Percentiles rank a stretch among this genome's conserved stretches.
phyloP scores from a whole-genome alignment of 257 asterid species.

The Anisodus acutangulus region DNA sequence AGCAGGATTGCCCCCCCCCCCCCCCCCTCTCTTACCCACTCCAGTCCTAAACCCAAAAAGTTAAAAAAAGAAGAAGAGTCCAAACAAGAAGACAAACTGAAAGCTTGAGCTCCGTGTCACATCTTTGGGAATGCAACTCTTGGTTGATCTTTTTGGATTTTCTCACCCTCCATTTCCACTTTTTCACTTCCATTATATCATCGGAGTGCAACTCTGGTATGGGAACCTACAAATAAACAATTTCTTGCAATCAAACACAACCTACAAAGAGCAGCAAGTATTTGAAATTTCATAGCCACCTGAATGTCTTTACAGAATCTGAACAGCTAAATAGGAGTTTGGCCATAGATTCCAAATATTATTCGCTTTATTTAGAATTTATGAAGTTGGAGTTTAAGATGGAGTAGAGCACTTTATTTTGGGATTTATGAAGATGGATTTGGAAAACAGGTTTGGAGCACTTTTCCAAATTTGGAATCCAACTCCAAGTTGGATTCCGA shows the following conservation, averaged over 20 bases:
- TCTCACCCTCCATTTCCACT: conserved; percentile 84
- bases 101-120: conserved; percentile 90
- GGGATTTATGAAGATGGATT: too few species aligned
- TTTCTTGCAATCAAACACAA: conserved; percentile 31
- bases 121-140: conserved; percentile 92
- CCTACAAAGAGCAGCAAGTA: conserved; percentile 30
- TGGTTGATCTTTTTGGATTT: conserved; percentile 78
- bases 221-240: conserved; percentile 61
- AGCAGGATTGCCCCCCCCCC: not conserved
- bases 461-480: too few species aligned
- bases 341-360: too few species aligned
- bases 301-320: not conserved
- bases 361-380: too few species aligned
- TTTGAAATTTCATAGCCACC: not conserved
- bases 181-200: conserved; percentile 62
- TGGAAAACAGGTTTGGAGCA: too few species aligned
- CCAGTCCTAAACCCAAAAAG: conserved; percentile 21
- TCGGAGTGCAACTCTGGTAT: conserved; percentile 72
- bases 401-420: too few species aligned
- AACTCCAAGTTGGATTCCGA: too few species aligned
- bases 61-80: not conserved
- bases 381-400: too few species aligned
- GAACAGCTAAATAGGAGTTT: not conserved
- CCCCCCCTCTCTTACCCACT: not conserved
- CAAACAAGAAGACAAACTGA: conserved; percentile 58